A percentile compares a stretch with the other conserved stretches of the same genome.
These are phyloP conservation scores for Phytophthora vignae DNA, from an alignment of 352 stramenopile species.

Conservation along the genomic window DNA sequence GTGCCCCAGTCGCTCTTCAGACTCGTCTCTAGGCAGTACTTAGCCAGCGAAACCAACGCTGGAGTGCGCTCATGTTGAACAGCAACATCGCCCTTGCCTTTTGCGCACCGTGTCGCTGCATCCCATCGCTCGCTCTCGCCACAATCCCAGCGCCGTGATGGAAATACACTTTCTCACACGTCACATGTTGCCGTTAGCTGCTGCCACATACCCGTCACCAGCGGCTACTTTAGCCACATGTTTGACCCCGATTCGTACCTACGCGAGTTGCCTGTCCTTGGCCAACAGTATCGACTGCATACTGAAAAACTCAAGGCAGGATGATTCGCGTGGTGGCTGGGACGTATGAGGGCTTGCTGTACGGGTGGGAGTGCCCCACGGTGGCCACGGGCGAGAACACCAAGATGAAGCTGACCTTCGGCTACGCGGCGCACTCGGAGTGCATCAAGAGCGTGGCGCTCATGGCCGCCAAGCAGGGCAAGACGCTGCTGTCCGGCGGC, in stretches of 20 bases:
- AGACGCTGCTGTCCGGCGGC: constrained; percentile 81
- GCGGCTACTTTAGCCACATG: constrained; percentile 12
- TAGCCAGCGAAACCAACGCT: constrained; percentile 34
- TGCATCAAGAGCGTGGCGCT: constrained; percentile 89
- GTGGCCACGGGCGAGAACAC: constrained; percentile 35
- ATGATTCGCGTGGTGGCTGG: constrained; percentile 86
- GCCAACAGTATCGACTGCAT: constrained; percentile 41
- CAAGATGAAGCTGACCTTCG: constrained; percentile 88
- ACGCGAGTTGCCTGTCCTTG: constrained; percentile 14
- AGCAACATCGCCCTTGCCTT: constrained; percentile 9
- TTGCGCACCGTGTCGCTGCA: constrained; percentile 11
- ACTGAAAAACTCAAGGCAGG: constrained; percentile 6
- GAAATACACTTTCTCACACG: constrained; percentile 50
- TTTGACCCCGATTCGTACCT: constrained; percentile 44
- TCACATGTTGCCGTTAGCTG: constrained; percentile 45
- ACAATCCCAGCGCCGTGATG: constrained; percentile 24
- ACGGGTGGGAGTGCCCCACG: constrained; percentile 79
- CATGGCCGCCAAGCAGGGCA: constrained; percentile 82
- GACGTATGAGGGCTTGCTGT: constrained; percentile 89
- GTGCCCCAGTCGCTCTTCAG: constrained; percentile 2
- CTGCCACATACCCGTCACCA: constrained; percentile 28
- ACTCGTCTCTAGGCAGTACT: constrained; percentile 8
- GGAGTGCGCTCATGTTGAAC: constrained; percentile 15
- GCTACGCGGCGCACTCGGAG: constrained; percentile 83
- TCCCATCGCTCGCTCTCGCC: constrained; percentile 19